Base-by-base conservation (phyloP, 371 early-diverging fungal species). In the Mycotypha africana region DNA sequence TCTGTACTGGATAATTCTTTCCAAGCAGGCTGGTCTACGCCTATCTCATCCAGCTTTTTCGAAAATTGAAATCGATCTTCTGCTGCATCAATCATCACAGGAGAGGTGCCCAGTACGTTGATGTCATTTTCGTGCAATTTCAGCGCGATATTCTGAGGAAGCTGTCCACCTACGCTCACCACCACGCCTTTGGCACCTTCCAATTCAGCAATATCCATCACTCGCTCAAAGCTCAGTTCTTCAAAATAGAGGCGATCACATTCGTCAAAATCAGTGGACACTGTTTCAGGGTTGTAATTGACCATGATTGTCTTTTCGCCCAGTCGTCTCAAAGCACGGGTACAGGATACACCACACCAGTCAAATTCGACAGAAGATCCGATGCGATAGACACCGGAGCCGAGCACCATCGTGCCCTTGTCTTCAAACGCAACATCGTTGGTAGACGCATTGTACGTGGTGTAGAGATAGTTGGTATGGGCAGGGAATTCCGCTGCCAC, bases 221-320 rank as follows among this genome's bases (percentile, higher is more conserved):
- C 89, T 58, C 94, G 88, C 63, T 95, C 96, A 45, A 89, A 74
- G 37, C 81, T 80, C 33, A 95, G 68, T 59, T 93, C 88, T 60
- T 93, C 94, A 72, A 93, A 95, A 82, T 95, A 95, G 36, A 95
- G 76, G 30, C 94, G 84, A 56, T 95, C 94, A 55, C 87, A 87
- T 65, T 95, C 95, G 65, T 93, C 95, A 58, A 86, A 95, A 62
- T 95, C 95, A 16, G 95, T 93, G 14, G 91, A 91, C 19, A 95
- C 95, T 0, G 95, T 95, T 63, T 95, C 96, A 21, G 96, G 96
- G 70, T 95, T 95, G 82, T 93, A 95, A 78, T 95, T 95, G 62
- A 95, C 84, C 93, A 93, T 92, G 32, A 95, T 78, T 0, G 96
- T 95, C 67, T 86, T 84, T 64, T 74, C 72, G 44, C 86, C 84